A percentile compares a stretch with the other conserved stretches of the same genome.
phyloP scores from a whole-genome alignment of 805 yeast species.

The Candida koratica region DNA sequence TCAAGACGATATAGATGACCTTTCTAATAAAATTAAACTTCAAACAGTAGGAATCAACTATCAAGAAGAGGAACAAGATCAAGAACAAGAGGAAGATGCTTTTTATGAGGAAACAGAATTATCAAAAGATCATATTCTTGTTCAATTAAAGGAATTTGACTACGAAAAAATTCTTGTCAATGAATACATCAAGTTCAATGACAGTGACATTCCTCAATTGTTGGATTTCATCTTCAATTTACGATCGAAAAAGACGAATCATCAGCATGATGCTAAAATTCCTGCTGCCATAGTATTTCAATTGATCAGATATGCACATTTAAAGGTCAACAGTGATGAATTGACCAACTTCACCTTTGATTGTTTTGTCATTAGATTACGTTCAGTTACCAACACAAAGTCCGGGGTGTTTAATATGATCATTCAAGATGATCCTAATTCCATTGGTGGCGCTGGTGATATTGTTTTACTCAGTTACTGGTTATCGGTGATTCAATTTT shows the following conservation, averaged over 20 bases:
- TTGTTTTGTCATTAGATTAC: conserved; percentile 56
- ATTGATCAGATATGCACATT: conserved; percentile 64
- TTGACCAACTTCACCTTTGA: conserved; percentile 58
- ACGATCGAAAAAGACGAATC: conserved; percentile 34
- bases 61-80: conserved; percentile 16
- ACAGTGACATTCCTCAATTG: conserved; percentile 48
- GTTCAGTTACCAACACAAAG: conserved; percentile 56
- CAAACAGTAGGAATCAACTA: conserved; percentile 25
- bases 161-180: conserved; percentile 52
- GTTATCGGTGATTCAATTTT: conserved; percentile 74
- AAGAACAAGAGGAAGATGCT: conserved; percentile 14
- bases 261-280: conserved; percentile 47
- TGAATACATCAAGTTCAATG: conserved; percentile 60
- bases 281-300: conserved; percentile 73
- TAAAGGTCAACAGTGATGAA: conserved; percentile 50
- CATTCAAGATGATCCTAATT: conserved; percentile 23
- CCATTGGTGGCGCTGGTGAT: conserved; percentile 47
- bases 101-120: conserved; percentile 26
- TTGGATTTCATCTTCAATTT: conserved; percentile 46
- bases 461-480: conserved; percentile 77
- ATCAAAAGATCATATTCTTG: conserved; percentile 26
- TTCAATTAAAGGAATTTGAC: conserved; percentile 44
- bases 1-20: conserved; percentile 28
- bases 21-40: conserved; percentile 30
- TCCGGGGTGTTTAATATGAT: conserved; percentile 54